Evolutionary conservation across 2,329 filamentous ascomycete species (phyloP).

Genomic region (Talaromyces sp.): DNA sequence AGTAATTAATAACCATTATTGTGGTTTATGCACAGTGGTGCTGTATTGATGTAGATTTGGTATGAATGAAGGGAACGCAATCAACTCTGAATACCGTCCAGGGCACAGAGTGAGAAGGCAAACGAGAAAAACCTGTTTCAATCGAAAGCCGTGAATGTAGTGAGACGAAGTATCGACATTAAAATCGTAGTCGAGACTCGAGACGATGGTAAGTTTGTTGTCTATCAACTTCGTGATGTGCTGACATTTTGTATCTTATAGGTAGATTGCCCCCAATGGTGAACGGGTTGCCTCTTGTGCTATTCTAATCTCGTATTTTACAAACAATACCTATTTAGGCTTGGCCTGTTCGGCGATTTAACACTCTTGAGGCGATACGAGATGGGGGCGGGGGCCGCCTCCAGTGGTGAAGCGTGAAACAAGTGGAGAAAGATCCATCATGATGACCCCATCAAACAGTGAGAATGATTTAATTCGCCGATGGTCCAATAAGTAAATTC

Average conservation of each 20-base stretch:
- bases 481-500: too few relatives aligned
- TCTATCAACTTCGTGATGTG: background rate
- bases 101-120: too few relatives aligned
- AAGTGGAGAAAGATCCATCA: too few relatives aligned
- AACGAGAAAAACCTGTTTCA: too few relatives aligned
- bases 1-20: constrained; percentile 1
- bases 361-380: background rate
- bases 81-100: too few relatives aligned
- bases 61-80: too few relatives aligned
- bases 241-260: background rate
- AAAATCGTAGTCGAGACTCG: too few relatives aligned
- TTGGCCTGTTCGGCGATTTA: background rate
- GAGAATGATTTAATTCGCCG: too few relatives aligned
- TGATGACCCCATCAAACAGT: too few relatives aligned
- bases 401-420: background rate
- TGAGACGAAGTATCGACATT: too few relatives aligned
- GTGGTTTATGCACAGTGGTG: background rate
- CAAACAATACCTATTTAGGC: background rate
- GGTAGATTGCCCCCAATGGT: background rate
- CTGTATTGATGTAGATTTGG: background rate
- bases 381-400: background rate
- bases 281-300: background rate
- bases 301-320: background rate
- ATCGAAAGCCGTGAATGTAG: too few relatives aligned
- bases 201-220: too few relatives aligned